Evolutionary conservation across 257 asterid genomes (phyloP).

Genomic region (Nicotiana undulata): DNA sequence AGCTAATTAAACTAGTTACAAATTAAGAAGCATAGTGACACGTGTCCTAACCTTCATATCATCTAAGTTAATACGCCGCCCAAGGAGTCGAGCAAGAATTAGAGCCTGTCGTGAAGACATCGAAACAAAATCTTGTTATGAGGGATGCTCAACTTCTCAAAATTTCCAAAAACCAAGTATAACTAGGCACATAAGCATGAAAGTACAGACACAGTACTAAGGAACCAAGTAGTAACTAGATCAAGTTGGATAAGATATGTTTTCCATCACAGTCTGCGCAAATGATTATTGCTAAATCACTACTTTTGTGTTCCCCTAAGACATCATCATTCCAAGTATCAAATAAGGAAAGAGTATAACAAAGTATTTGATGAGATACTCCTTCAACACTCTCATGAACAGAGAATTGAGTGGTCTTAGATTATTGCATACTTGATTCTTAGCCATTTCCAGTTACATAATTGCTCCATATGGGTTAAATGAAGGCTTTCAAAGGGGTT

Average conservation of each 20-base stretch:
- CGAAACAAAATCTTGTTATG: not conserved
- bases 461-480: not conserved
- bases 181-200: not conserved
- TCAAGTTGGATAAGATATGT: not conserved
- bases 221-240: not conserved
- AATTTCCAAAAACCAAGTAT: not conserved
- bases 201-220: not conserved
- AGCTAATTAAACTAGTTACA: not conserved
- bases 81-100: slow-evolving; percentile 90
- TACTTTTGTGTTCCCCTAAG: not conserved
- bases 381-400: not conserved
- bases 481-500: not conserved
- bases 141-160: not conserved
- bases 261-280: not conserved
- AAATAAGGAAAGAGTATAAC: not conserved
- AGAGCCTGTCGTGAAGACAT: slow-evolving; percentile 47
- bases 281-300: not conserved
- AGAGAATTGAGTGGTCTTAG: not conserved
- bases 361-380: not conserved
- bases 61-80: slow-evolving; percentile 58
- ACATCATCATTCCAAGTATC: not conserved
- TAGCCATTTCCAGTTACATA: not conserved
- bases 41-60: slow-evolving; percentile 53
- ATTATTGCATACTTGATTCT: not conserved
- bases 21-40: not conserved